phyloP scores from a whole-genome alignment of 495 filamentous ascomycete species.

The Thozetella sp. region DNA sequence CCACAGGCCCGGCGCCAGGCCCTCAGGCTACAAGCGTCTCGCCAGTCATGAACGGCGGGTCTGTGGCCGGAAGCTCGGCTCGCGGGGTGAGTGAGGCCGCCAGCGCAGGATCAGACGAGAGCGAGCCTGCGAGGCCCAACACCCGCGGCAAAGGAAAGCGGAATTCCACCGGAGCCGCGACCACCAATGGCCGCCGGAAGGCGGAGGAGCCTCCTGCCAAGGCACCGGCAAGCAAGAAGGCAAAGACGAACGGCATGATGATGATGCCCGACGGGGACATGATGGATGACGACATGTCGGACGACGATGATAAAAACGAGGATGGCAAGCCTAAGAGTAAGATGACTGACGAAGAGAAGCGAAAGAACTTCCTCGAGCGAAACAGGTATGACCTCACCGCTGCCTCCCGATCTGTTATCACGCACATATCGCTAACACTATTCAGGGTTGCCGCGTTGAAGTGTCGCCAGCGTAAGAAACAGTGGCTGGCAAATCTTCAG shows the following conservation, averaged over 20 bases:
- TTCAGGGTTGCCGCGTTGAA: constrained; percentile 91
- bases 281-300: constrained; percentile 47
- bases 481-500: constrained; percentile 96
- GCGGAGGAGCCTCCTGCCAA: constrained; percentile 74
- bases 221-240: constrained; percentile 68
- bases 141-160: constrained; percentile 74
- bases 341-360: constrained; percentile 99
- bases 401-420: not conserved
- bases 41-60: constrained; percentile 50
- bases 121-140: constrained; percentile 62
- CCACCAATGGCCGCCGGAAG: constrained; percentile 71
- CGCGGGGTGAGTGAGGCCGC: constrained; percentile 69
- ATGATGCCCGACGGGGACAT: constrained; percentile 35
- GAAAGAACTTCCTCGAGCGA: constrained; percentile 95
- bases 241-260: constrained; percentile 60
- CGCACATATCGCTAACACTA: constrained; percentile 17
- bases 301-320: constrained; percentile 47
- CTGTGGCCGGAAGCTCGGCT: constrained; percentile 38
- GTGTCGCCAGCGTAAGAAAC: constrained; percentile 97
- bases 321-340: constrained; percentile 60
- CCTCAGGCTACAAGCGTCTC: constrained; percentile 47
- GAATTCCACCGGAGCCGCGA: constrained; percentile 25
- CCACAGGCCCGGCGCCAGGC: constrained; percentile 21
- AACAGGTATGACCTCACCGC: constrained; percentile 76
- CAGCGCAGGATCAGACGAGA: constrained; percentile 74